Base-by-base conservation (phyloP, 1,139 yeast genomes). In the Lodderomyces orthopsilosis region DNA sequence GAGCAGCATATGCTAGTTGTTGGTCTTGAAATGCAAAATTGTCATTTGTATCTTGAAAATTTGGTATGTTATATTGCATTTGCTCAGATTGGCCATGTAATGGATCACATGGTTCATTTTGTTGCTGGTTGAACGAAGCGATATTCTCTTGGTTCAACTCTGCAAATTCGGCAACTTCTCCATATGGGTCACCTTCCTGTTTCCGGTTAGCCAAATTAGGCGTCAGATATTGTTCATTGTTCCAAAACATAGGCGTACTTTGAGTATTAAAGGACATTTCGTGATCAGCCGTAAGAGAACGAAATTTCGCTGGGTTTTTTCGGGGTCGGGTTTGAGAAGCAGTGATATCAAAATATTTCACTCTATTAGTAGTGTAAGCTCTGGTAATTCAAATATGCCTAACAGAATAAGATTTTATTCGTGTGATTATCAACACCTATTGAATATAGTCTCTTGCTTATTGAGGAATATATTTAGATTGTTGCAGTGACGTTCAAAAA, bases 81-180 rank as follows among this genome's bases (percentile, higher is more conserved):
- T 39, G 12, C 14, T 34, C 28, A 24, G 35, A 9, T 18, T 13
- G 18, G 8, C 32, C 17, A 13, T n/a, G 14, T 8, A 24, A 22
- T 13, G n/a, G 13, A 12, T 23, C 28, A 4, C 19, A 26, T 7
- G 35, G 24, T 18, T 36, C 37, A 23, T 9, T 17, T 15, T 8
- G 34, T n/a, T 17, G 37, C n/a, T 30, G 34, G 38, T 51, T 48
- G 28, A 50, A 42, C 6, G 46, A 40, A 24, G 42, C 27, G 14
- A 49, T 35, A 32, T 46, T 51, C 33, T 51, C 52, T 9, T 48
- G 53, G 24, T 51, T 46, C 32, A 51, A 45, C 33, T 51, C 54
- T 32, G 46, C 42, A 8, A 39, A 30, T 12, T 30, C 34, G 10
- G 34, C 6, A 6, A 3, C 40, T 15, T 40, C 46, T 3, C 44